Percentiles rank a stretch among this genome's conserved stretches.
Conservation (phyloP, 176 grass and related monocot species). For the Alloteropsis semialata region DNA sequence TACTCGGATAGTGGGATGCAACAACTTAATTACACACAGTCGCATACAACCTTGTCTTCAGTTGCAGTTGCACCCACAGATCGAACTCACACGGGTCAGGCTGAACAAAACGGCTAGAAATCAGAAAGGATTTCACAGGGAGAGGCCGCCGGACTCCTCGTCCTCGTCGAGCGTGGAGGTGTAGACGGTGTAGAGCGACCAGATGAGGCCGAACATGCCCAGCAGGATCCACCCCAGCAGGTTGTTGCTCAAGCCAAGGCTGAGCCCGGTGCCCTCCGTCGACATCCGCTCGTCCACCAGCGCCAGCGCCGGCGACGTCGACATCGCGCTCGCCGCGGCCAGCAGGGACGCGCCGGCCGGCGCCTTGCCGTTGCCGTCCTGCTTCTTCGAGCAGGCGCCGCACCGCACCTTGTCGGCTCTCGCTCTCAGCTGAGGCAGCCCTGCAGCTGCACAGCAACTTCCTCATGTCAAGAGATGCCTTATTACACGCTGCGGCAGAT, state of each 20-base stretch:
- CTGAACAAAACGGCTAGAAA: not conserved
- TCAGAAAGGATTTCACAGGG: slow-evolving; percentile 42
- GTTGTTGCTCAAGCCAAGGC: slow-evolving; percentile 94
- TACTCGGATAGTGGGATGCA: not conserved
- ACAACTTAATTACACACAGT: not conserved
- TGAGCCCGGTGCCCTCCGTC: slow-evolving; percentile 89
- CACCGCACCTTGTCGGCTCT: slow-evolving; percentile 56
- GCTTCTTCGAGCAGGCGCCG: slow-evolving; percentile 32
- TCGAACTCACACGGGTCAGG: not conserved
- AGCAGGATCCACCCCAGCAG: slow-evolving; percentile 85
- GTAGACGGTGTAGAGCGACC: slow-evolving; percentile 92
- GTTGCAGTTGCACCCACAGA: not conserved
- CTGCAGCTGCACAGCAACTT: slow-evolving; percentile 14
- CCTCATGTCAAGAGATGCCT: not conserved
- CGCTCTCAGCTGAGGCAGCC: slow-evolving; percentile 54
- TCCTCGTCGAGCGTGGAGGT: slow-evolving; percentile 93
- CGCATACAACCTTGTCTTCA: not conserved
- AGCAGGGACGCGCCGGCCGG: slow-evolving; percentile 18
- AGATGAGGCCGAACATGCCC: slow-evolving; percentile 85
- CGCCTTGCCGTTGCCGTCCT: not conserved
- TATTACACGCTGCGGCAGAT: not conserved
- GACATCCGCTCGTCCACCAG: slow-evolving; percentile 94
- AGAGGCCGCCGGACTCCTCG: slow-evolving; percentile 85
- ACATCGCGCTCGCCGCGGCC: slow-evolving; percentile 29
- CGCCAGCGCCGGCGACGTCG: slow-evolving; percentile 58